Base-by-base conservation (phyloP, 2,329 filamentous ascomycete genomes). In the Tolypocladium tropicale region DNA sequence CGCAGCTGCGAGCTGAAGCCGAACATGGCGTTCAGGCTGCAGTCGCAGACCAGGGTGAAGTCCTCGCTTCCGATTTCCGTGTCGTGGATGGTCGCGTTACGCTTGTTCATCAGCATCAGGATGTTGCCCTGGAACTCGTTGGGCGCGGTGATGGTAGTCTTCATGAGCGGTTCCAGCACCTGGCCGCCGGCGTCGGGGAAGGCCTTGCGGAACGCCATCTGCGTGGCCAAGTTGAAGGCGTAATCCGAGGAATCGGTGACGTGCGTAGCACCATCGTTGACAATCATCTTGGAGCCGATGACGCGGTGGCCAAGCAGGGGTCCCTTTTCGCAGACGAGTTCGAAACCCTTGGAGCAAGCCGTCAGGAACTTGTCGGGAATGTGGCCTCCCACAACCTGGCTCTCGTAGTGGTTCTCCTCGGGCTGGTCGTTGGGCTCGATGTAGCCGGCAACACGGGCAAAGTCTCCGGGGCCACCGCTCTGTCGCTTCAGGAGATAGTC, bases 41-140 rank as follows among this genome's bases (percentile, higher is more conserved):
- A 96, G 75, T 97, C 94, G 30, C 91, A 92, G 56, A 86, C 84
- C 57, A 97, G 81, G 6, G 90, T 95, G 68, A 99, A 97, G 68
- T 99, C 94, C 67, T 99, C 94, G 18, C 85, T 79, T 36, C 92
- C 92, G 63, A 94, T 91, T 68, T 99, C 94, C 6, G 92, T 96
- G 67, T 99, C 94, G 69, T 91, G 88, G 66, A 99, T 97, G 53
- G 90, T 88, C 37, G 93, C 91, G 67, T 91, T 94, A 61, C 94
- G 86, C 84, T 99, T 99, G 78, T 97, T 99, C 76, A 99, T 80
- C 53, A 99, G 76, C 66, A 91, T 92, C 56, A 97, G 89, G 62
- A 99, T 88, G 70, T 90, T 92, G 68, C 94, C 94, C 75, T 99
- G 94, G 79, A 97, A 99, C 78, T 99, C 94, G 67, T 89, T 90